Base-by-base conservation (phyloP, 306 rosid species). In the Trichosanthes truncata region DNA sequence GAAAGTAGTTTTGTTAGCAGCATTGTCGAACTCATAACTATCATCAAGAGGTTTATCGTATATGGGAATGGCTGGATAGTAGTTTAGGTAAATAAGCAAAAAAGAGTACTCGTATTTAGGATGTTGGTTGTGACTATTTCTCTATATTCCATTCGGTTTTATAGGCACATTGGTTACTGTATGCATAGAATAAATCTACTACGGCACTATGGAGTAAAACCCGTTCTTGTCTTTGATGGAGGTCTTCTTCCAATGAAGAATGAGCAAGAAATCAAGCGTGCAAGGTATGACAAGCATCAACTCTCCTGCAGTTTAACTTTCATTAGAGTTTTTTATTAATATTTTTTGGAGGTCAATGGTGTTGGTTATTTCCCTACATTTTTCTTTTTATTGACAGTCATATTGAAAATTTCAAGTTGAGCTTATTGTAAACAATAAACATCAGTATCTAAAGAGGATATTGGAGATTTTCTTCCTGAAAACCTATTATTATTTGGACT, bases 181-280 rank as follows among this genome's bases (percentile, higher is more conserved):
- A 92, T 92, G 97, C 95, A 85, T 69, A 88, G 92, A 87, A 96
- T 95, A 20, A 95, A 92, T 87, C 81, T 95, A 80, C 87, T 95
- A 36, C 90, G 97, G 80, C 91, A 91, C 76, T 74, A 80, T 48
- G 93, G 97, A 76, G 85, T 92, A 69, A 91, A 95, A 67, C 97
- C 98, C 33, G 51, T 95, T 84, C 97, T 95, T 67, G 95, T 95
- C 60, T 95, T 95, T 80, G 98, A 95, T 82, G 98, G 98, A 14
- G 98, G 97, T 63, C 90, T 89, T 78, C 88, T 95, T 59, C 97
- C 98, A 25, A 95, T 95, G 98, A 95, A 95, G 90, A 15, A 53
- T 49, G 97, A 95, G 25, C 98, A 95, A 79, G 98, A 95, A 90
- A 89, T 88, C 80, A 95, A 95, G 85, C 97, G 97, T 59, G 91